phyloP scores from a whole-genome alignment of 768 basidiomycete species.

The Paxillus rubicundulus region DNA sequence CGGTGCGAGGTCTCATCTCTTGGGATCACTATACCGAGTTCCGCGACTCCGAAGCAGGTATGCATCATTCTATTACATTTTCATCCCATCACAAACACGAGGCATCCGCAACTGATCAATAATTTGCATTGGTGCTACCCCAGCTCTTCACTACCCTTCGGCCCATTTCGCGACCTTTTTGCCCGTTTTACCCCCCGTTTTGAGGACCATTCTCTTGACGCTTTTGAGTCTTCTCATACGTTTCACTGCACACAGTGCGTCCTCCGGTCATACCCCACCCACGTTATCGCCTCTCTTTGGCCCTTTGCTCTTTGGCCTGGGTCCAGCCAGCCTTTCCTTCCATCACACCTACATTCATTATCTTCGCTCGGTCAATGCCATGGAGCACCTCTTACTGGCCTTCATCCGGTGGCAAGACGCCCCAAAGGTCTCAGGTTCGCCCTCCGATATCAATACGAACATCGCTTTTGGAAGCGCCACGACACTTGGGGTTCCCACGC shows the following conservation, averaged over 20 bases:
- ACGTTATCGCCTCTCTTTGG: slow-evolving; percentile 88
- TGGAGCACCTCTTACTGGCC: slow-evolving; percentile 89
- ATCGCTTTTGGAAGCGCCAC: slow-evolving; percentile 48
- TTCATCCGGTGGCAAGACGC: slow-evolving; percentile 83
- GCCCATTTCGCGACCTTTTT: slow-evolving; percentile 73
- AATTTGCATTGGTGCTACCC: slow-evolving; percentile 11
- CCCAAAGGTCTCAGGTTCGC: slow-evolving; percentile 35
- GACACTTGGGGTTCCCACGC: slow-evolving; percentile 70
- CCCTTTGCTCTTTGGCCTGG: slow-evolving; percentile 84
- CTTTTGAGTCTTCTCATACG: slow-evolving; percentile 79
- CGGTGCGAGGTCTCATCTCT: slow-evolving; percentile 78
- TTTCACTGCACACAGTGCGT: slow-evolving; percentile 78
- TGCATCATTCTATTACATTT: slow-evolving; percentile 30
- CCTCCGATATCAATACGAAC: slow-evolving; percentile 31
- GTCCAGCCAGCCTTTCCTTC: slow-evolving; percentile 48
- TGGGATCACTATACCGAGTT: slow-evolving; percentile 86
- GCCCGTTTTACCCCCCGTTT: slow-evolving; percentile 45
- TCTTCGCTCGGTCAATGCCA: slow-evolving; percentile 79
- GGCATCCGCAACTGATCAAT: slow-evolving; percentile 22
- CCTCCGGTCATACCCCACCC: slow-evolving; percentile 88
- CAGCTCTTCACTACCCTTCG: slow-evolving; percentile 63
- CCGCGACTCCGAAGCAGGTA: slow-evolving; percentile 80
- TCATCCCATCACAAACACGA: slow-evolving; percentile 22
- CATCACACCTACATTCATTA: slow-evolving; percentile 64
- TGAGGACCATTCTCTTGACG: slow-evolving; percentile 61